Conservation (phyloP, 116 monocot species). For the Phalaenopsis hybrid region DNA sequence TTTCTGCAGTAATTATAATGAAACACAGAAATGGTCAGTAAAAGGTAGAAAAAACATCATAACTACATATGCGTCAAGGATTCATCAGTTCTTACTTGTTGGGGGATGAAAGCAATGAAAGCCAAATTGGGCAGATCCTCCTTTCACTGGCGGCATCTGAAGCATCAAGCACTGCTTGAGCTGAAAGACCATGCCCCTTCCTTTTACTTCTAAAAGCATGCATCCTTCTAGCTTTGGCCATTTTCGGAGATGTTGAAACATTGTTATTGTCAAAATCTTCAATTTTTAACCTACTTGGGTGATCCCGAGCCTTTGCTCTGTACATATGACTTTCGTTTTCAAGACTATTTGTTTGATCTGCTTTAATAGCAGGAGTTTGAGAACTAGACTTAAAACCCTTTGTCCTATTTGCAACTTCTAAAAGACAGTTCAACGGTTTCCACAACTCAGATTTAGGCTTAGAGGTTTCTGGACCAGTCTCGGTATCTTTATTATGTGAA, state of each 20-base stretch:
- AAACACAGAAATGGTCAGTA: background rate
- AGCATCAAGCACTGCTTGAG: constrained; percentile 60
- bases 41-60: background rate
- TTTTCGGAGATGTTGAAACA: constrained; percentile 14
- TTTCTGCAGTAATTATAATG: constrained; percentile 38
- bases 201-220: constrained; percentile 28
- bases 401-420: constrained; percentile 76
- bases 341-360: constrained; percentile 38
- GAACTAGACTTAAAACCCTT: constrained; percentile 43
- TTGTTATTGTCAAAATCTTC: constrained; percentile 39
- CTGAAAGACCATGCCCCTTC: constrained; percentile 24
- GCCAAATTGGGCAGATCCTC: constrained; percentile 63
- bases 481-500: constrained; percentile 24
- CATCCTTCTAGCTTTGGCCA: constrained; percentile 38
- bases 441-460: constrained; percentile 60
- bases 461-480: constrained; percentile 32
- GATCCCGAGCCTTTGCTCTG: constrained; percentile 32
- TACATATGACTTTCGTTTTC: constrained; percentile 23
- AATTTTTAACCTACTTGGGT: constrained; percentile 38
- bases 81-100: constrained; percentile 41
- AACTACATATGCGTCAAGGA: background rate
- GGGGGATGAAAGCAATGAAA: constrained; percentile 63
- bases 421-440: constrained; percentile 85
- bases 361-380: constrained; percentile 37
- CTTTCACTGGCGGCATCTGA: constrained; percentile 40